These are phyloP conservation scores for Penicillium janthinellum DNA, from an alignment of 2,329 filamentous ascomycete species.

Conservation along the genomic window DNA sequence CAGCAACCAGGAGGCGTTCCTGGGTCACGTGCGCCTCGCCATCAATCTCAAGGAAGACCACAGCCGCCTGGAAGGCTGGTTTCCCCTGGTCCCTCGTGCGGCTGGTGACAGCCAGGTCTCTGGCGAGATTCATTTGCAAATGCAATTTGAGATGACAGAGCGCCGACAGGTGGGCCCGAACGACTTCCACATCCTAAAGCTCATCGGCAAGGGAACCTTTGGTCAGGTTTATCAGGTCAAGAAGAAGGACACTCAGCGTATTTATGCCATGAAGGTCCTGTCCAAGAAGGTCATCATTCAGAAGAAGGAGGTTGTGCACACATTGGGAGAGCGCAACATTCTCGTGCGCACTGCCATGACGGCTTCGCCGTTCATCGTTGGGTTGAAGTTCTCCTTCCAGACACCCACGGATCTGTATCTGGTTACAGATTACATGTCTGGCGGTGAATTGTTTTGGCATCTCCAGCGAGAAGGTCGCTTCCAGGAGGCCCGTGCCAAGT, in stretches of 20 bases:
- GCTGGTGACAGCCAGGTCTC: constrained; percentile 74
- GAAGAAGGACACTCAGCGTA: constrained; percentile 93
- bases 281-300: constrained; percentile 99
- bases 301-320: constrained; percentile 98
- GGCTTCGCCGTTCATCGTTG: constrained; percentile 96
- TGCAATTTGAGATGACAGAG: constrained; percentile 81
- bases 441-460: constrained; percentile 98
- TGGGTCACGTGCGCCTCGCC: constrained; percentile 85
- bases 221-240: constrained; percentile 98
- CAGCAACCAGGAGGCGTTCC: constrained; percentile 79
- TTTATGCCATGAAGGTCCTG: constrained; percentile 98
- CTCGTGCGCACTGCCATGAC: constrained; percentile 93
- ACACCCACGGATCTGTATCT: constrained; percentile 94
- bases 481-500: constrained; percentile 91
- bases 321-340: constrained; percentile 94
- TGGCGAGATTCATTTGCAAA: constrained; percentile 86
- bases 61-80: constrained; percentile 80
- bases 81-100: constrained; percentile 75
- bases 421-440: constrained; percentile 99
- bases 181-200: constrained; percentile 92
- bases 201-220: constrained; percentile 98
- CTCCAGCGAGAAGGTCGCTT: constrained; percentile 96
- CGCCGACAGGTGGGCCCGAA: constrained; percentile 91
- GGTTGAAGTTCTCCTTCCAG: constrained; percentile 97
- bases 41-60: constrained; percentile 70